Evolutionary conservation across 768 basidiomycete genomes (phyloP).

Genomic region (Rhodotorula graminis): DNA sequence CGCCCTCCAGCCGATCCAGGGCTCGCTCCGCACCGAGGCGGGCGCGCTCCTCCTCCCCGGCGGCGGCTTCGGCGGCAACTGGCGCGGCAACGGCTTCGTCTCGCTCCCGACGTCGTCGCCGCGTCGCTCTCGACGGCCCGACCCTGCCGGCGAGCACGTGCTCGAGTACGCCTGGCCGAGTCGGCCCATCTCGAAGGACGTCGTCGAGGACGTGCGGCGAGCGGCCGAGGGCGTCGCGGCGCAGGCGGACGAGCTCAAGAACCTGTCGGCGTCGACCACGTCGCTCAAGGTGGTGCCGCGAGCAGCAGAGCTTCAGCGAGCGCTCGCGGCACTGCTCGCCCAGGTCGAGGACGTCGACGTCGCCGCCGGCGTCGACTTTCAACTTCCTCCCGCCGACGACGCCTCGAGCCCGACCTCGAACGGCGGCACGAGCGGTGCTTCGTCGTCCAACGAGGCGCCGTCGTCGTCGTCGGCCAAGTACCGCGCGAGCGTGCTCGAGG

Average conservation of each 20-base stretch:
- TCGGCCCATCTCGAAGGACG: conserved; percentile 8
- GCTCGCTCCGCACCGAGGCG: conserved; percentile 33
- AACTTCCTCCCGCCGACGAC: background rate
- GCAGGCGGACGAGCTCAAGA: background rate
- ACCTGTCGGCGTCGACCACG: background rate
- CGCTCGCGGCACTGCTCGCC: conserved; percentile 58
- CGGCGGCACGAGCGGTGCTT: background rate
- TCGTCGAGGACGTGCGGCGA: conserved; percentile 3
- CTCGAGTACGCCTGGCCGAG: conserved; percentile 32
- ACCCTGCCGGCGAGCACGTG: background rate
- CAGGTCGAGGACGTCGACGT: conserved; percentile 68
- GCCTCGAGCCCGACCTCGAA: conserved; percentile 10
- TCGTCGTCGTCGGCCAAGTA: conserved; percentile 45
- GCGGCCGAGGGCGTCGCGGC: background rate
- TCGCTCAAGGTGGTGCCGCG: background rate
- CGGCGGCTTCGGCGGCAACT: conserved; percentile 66
- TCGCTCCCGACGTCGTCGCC: conserved; percentile 34
- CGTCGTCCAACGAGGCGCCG: background rate
- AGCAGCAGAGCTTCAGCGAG: conserved; percentile 47
- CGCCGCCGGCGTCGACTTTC: conserved; percentile 72
- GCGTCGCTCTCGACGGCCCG: background rate
- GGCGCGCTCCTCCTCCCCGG: conserved; percentile 75
- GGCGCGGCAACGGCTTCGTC: conserved; percentile 84
- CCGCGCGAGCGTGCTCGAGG: conserved; percentile 64
- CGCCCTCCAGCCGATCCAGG: conserved; percentile 12